A percentile compares a stretch with the other conserved stretches of the same genome.
These are phyloP conservation scores for Nigrospora oryzae DNA, from an alignment of 2,329 filamentous ascomycete species.

Conservation along the genomic window DNA sequence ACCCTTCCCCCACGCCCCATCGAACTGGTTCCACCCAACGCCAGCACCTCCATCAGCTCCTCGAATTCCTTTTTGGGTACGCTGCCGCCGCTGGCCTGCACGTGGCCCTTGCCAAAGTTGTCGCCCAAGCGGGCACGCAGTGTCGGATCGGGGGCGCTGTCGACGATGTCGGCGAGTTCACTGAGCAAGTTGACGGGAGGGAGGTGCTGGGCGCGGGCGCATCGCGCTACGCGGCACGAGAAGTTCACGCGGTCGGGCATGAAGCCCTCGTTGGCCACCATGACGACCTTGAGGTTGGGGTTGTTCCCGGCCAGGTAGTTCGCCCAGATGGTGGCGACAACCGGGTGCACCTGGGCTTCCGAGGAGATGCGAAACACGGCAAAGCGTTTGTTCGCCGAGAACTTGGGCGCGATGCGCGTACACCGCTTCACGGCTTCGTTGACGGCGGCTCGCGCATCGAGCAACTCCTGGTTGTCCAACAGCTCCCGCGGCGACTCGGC, in stretches of 20 bases:
- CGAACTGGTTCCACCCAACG: constrained; percentile 43
- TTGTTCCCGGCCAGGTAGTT: constrained; percentile 48
- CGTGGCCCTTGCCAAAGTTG: constrained; percentile 58
- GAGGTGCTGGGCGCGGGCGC: constrained; percentile 33
- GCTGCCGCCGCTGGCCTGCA: constrained; percentile 59
- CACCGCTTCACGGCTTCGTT: constrained; percentile 52
- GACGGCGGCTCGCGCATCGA: constrained; percentile 48
- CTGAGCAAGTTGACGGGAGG: constrained; percentile 56
- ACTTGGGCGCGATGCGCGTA: constrained; percentile 53
- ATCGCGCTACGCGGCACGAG: constrained; percentile 50
- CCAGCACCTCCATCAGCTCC: constrained; percentile 51
- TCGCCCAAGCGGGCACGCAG: constrained; percentile 44
- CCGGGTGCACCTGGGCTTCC: constrained; percentile 53
- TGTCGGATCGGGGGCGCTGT: constrained; percentile 26
- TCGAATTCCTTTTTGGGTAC: constrained; percentile 54
- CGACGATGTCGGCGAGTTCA: constrained; percentile 42
- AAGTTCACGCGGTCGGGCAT: constrained; percentile 57
- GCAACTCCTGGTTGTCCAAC: constrained; percentile 36
- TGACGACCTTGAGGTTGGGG: constrained; percentile 50
- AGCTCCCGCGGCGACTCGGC: constrained; percentile 43
- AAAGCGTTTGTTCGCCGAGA: constrained; percentile 52
- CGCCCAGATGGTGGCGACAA: constrained; percentile 61
- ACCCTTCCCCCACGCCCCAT: constrained; percentile 19
- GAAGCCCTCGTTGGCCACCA: constrained; percentile 62
- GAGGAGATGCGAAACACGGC: constrained; percentile 55